Conservation (phyloP, 805 yeast species). For the Barnettozyma populi region DNA sequence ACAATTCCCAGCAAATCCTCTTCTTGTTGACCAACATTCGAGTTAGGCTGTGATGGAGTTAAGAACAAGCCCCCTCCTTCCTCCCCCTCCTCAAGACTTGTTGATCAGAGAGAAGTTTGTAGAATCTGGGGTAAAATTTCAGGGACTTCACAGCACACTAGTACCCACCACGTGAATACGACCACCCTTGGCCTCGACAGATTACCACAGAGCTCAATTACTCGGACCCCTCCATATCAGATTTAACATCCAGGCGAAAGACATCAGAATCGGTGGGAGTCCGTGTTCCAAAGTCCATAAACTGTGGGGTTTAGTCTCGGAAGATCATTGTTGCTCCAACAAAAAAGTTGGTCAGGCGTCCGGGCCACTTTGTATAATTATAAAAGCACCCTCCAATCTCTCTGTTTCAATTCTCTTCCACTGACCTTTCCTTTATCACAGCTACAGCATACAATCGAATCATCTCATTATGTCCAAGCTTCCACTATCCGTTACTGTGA, state of each 20-base stretch:
- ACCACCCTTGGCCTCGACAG: too few species aligned
- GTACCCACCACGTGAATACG: too few species aligned
- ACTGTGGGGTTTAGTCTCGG: neutral
- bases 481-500: conserved; percentile 8
- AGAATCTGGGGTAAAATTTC: neutral
- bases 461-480: conserved; percentile 4
- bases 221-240: too few species aligned
- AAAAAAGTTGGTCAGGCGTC: neutral
- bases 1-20: neutral
- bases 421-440: neutral
- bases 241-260: too few species aligned
- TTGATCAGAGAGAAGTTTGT: neutral
- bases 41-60: neutral
- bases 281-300: neutral
- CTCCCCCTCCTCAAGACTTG: too few species aligned
- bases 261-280: neutral
- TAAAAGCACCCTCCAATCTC: neutral
- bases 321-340: neutral
- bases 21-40: neutral
- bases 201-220: too few species aligned
- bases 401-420: neutral
- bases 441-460: neutral
- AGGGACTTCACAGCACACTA: too few species aligned
- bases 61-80: too few species aligned
- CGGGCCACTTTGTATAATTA: neutral